These are phyloP conservation scores for Colletotrichum australisinense DNA, from an alignment of 2,329 filamentous ascomycete species.

Conservation along the genomic window DNA sequence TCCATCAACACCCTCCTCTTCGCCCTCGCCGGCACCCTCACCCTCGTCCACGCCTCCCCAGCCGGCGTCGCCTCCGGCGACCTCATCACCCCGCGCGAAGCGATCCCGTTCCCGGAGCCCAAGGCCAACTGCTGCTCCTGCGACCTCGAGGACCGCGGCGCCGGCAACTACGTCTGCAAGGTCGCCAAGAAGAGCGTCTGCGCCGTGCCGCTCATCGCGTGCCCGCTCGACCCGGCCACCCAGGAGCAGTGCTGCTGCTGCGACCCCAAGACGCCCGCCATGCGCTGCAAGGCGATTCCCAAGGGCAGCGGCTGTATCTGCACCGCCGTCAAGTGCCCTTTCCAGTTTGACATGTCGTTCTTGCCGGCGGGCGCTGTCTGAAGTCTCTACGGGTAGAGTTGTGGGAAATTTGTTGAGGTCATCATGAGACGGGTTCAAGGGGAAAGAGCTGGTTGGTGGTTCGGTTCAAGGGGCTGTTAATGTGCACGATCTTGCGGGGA, in stretches of 20 bases:
- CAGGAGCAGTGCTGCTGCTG: slow-evolving; percentile 40
- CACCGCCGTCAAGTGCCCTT: slow-evolving; percentile 34
- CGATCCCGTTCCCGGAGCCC: not conserved
- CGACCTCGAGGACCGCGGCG: slow-evolving; percentile 23
- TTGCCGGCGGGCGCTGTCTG: not conserved
- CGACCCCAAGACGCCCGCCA: not conserved
- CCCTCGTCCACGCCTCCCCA: slow-evolving; percentile 38
- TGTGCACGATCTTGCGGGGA: too few species aligned
- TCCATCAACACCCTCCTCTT: slow-evolving; percentile 37
- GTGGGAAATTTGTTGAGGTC: not conserved
- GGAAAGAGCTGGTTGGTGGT: not conserved
- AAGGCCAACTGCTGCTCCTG: slow-evolving; percentile 41
- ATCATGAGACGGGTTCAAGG: too few species aligned
- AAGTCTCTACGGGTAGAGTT: not conserved
- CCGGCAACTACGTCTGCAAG: slow-evolving; percentile 34
- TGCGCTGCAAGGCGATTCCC: slow-evolving; percentile 13
- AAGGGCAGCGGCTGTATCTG: slow-evolving; percentile 30
- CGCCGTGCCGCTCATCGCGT: slow-evolving; percentile 28
- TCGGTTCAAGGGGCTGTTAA: not conserved
- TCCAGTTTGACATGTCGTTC: not conserved
- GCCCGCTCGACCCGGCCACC: slow-evolving; percentile 37
- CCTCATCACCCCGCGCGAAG: slow-evolving; percentile 28
- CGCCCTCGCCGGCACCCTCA: slow-evolving; percentile 26
- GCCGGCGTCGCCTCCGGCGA: slow-evolving; percentile 30
- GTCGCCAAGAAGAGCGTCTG: slow-evolving; percentile 15